Evolutionary conservation across 345 rosid genomes (phyloP).

Genomic region (Eucalyptus sideroxylon): DNA sequence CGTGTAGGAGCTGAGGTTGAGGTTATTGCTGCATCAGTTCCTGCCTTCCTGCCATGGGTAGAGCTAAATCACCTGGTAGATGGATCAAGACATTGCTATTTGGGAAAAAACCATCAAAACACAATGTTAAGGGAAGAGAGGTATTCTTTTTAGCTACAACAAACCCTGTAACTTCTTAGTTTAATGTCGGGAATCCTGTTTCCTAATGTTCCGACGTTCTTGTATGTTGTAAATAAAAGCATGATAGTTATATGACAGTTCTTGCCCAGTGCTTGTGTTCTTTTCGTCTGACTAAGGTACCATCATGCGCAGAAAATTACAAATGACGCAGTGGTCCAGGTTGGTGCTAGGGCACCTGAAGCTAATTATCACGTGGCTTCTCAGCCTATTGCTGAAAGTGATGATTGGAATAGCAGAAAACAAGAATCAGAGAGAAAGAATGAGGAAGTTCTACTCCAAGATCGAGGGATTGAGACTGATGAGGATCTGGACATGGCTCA

Average conservation of each 20-base stretch:
- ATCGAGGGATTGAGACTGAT: slow-evolving; percentile 12
- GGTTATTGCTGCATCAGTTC: slow-evolving; percentile 1
- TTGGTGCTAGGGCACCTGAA: slow-evolving; percentile 45
- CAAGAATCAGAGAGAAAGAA: slow-evolving; percentile 28
- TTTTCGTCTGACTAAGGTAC: not conserved
- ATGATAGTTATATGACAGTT: not conserved
- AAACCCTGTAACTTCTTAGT: not conserved
- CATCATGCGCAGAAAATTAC: slow-evolving; percentile 25
- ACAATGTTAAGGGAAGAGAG: slow-evolving; percentile 50
- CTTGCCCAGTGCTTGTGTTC: not conserved
- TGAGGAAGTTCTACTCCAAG: slow-evolving; percentile 22
- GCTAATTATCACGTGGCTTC: slow-evolving; percentile 36
- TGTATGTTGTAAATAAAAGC: not conserved
- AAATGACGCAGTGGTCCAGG: slow-evolving; percentile 36
- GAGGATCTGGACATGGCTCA: slow-evolving; percentile 24
- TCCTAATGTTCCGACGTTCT: not conserved
- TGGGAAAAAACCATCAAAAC: slow-evolving; percentile 77
- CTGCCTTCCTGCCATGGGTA: slow-evolving; percentile 36
- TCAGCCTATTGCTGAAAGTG: not conserved
- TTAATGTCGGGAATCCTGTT: not conserved
- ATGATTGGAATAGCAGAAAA: slow-evolving; percentile 23
- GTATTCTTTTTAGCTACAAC: slow-evolving; percentile 6
- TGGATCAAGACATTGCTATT: slow-evolving; percentile 80
- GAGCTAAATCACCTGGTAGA: slow-evolving; percentile 47
- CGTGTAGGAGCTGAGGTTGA: slow-evolving; percentile 4